These are phyloP conservation scores for Lepiota venenata DNA, from an alignment of 768 basidiomycete genomes.

Conservation along the genomic window DNA sequence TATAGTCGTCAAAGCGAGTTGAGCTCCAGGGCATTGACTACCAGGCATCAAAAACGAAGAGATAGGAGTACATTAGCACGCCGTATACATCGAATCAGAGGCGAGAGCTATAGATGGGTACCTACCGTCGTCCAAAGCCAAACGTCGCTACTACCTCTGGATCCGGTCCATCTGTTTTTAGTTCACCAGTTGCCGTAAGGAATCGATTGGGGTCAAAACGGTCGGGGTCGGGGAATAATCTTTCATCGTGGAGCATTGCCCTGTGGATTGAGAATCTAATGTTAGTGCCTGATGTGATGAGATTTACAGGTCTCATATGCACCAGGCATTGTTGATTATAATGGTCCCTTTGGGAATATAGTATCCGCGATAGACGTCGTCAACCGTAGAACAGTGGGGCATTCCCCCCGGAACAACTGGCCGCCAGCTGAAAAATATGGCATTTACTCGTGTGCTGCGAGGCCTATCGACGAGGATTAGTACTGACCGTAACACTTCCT, in stretches of 20 bases:
- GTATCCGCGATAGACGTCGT: constrained; percentile 33
- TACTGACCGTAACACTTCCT: constrained; percentile 10
- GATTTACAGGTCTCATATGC: neutral
- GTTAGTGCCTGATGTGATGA: neutral
- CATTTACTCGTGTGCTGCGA: no score
- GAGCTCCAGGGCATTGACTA: constrained; percentile 24
- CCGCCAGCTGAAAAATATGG: constrained; percentile 1
- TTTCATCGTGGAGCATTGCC: constrained; percentile 21
- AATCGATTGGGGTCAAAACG: constrained; percentile 25
- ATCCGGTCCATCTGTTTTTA: constrained; percentile 15
- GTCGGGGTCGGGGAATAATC: constrained; percentile 18
- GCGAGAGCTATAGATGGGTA: neutral
- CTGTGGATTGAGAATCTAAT: constrained; percentile 9
- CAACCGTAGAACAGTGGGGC: constrained; percentile 25
- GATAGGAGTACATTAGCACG: neutral
- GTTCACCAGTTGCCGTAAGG: constrained; percentile 13
- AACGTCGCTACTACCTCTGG: constrained; percentile 16
- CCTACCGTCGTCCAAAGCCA: constrained; percentile 23
- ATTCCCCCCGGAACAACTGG: constrained; percentile 17
- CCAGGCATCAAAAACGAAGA: no score
- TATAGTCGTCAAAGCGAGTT: constrained; percentile 16
- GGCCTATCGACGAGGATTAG: neutral
- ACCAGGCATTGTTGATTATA: constrained; percentile 24
- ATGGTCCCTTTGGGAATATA: constrained; percentile 28
- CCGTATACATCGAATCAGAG: neutral